phyloP scores from a whole-genome alignment of 2,329 filamentous ascomycete species.

The Arachnopeziza araneosa region DNA sequence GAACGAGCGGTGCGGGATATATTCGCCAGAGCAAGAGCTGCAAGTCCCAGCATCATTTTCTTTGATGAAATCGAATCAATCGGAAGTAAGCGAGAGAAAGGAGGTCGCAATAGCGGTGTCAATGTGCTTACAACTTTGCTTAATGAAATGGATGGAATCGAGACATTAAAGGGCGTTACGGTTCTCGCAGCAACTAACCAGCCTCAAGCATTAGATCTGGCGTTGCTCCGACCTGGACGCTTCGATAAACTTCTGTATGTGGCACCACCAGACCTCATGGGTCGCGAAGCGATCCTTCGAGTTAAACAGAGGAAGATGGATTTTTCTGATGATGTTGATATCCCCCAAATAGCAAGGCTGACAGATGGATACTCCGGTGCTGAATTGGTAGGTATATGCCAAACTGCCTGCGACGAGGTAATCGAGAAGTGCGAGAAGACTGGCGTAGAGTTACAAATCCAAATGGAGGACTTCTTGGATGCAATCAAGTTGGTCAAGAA shows the following conservation, averaged over 20 bases:
- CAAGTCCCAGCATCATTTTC: slow-evolving; percentile 88
- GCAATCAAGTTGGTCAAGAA: slow-evolving; percentile 44
- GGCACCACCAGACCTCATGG: slow-evolving; percentile 67
- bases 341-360: slow-evolving; percentile 53
- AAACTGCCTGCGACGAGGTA: slow-evolving; percentile 44
- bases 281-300: slow-evolving; percentile 69
- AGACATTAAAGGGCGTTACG: slow-evolving; percentile 74
- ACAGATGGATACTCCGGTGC: slow-evolving; percentile 82
- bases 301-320: slow-evolving; percentile 59
- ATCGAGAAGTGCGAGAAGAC: slow-evolving; percentile 44
- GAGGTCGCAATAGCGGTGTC: slow-evolving; percentile 48
- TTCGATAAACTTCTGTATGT: slow-evolving; percentile 85
- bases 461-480: slow-evolving; percentile 40
- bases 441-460: slow-evolving; percentile 34
- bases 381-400: slow-evolving; percentile 63
- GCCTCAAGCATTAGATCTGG: slow-evolving; percentile 79
- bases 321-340: slow-evolving; percentile 58
- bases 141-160: slow-evolving; percentile 95
- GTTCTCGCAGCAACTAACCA: slow-evolving; percentile 90
- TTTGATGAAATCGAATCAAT: slow-evolving; percentile 96
- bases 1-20: slow-evolving; percentile 81
- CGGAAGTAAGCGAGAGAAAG: slow-evolving; percentile 41
- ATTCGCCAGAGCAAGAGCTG: slow-evolving; percentile 79
- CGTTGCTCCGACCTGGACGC: slow-evolving; percentile 77
- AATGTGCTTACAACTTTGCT: slow-evolving; percentile 86